Conservation (phyloP, 176 grass and related monocot genomes). For the Avena eriantha region DNA sequence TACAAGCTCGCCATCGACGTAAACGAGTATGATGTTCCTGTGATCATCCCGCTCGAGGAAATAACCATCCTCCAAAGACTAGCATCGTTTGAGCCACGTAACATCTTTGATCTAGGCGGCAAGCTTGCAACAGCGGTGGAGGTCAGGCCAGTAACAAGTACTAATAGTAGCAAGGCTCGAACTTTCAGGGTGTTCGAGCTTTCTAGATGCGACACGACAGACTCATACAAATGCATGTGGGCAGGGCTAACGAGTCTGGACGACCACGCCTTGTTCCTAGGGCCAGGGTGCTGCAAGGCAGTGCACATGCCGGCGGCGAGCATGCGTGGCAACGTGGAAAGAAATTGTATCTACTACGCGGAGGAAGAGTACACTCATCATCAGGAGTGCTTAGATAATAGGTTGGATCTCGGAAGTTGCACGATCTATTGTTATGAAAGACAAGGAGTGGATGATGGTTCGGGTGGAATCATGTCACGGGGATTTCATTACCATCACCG, state of each 20-base stretch:
- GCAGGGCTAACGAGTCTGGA: background rate
- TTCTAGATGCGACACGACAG: background rate
- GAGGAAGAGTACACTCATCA: accelerated
- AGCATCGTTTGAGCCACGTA: background rate
- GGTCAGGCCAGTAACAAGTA: too few relatives aligned
- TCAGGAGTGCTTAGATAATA: too few relatives aligned
- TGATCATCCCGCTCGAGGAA: background rate
- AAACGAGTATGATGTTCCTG: background rate
- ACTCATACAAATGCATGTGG: background rate
- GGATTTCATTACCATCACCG: background rate
- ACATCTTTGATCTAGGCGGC: background rate
- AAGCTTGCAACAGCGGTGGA: background rate
- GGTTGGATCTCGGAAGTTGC: background rate
- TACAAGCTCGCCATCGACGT: background rate
- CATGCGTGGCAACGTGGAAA: background rate
- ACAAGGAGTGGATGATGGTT: background rate
- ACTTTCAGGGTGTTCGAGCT: background rate
- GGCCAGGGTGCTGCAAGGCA: background rate
- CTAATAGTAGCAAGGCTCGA: background rate
- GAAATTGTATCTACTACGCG: background rate
- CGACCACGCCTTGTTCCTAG: background rate
- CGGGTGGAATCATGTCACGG: background rate
- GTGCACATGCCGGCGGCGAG: background rate
- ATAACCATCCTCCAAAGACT: background rate
- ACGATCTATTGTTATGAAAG: background rate